These are phyloP conservation scores for Bjerkandera adusta DNA, from an alignment of 1,284 basidiomycete genomes.

Conservation along the genomic window DNA sequence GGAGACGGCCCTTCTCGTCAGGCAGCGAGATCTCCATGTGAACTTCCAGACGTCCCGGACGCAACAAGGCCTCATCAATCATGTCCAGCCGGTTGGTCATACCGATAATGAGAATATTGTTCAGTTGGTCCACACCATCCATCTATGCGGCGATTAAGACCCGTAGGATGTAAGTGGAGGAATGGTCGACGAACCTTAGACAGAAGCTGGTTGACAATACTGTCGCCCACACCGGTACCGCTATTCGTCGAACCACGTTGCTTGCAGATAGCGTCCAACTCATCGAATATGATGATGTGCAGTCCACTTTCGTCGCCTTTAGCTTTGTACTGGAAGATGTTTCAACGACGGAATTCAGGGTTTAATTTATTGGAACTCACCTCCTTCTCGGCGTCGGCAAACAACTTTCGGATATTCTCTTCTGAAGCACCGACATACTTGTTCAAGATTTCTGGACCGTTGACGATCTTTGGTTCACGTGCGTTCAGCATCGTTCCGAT, in stretches of 20 bases:
- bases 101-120: constrained; percentile 99
- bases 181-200: constrained; percentile 69
- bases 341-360: not conserved
- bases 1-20: constrained; percentile 89
- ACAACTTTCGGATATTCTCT: constrained; percentile 98
- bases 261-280: constrained; percentile 98
- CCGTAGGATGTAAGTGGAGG: constrained; percentile 1
- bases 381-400: constrained; percentile 97
- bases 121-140: constrained; percentile 99
- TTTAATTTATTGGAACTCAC: constrained; percentile 36
- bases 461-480: constrained; percentile 97
- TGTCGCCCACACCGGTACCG: constrained; percentile 98
- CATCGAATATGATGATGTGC: constrained; percentile 99
- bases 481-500: constrained; percentile 99
- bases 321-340: constrained; percentile 76
- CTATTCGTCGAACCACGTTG: constrained; percentile 89
- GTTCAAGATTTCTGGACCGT: constrained; percentile 96
- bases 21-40: constrained; percentile 99
- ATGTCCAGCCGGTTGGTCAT: constrained; percentile 99
- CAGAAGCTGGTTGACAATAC: constrained; percentile 96
- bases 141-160: too few relatives aligned
- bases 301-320: constrained; percentile 98
- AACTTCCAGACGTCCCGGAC: constrained; percentile 98
- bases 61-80: constrained; percentile 98
- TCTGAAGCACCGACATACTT: constrained; percentile 99